Percentiles rank a stretch among this genome's conserved stretches.
Conservation (phyloP, 169 alveolate species). For the Cryptosporidium sp. region DNA sequence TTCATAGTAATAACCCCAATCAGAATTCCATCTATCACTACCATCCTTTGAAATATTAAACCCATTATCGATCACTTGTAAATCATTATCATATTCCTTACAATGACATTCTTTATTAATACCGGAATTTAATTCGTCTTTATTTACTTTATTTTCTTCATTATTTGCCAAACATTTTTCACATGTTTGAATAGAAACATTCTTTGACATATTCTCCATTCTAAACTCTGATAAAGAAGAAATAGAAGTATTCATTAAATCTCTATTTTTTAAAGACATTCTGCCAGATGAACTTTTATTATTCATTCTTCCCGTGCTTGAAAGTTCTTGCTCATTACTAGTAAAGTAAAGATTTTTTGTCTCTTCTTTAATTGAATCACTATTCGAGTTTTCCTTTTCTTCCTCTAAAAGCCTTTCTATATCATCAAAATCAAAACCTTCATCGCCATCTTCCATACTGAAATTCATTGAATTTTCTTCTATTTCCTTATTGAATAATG, state of each 20-base stretch:
- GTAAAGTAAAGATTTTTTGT: not conserved
- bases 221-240: constrained; percentile 34
- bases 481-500: not conserved
- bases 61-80: not conserved
- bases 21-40: not conserved
- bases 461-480: not conserved
- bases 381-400: not conserved
- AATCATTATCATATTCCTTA: not conserved
- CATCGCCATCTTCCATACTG: not conserved
- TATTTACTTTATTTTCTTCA: not conserved
- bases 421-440: not conserved
- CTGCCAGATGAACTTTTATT: not conserved
- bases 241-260: not conserved
- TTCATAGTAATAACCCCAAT: not conserved
- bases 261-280: not conserved
- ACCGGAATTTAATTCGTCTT: not conserved
- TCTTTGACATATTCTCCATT: not conserved
- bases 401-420: not conserved
- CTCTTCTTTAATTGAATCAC: not conserved
- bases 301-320: not conserved
- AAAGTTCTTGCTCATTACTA: not conserved
- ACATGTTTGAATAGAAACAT: constrained; percentile 33
- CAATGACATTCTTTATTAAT: not conserved
- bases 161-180: constrained; percentile 7
- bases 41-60: not conserved